Evolutionary conservation across 495 filamentous ascomycete genomes (phyloP).

Genomic region (Aspergillus homomorphus): DNA sequence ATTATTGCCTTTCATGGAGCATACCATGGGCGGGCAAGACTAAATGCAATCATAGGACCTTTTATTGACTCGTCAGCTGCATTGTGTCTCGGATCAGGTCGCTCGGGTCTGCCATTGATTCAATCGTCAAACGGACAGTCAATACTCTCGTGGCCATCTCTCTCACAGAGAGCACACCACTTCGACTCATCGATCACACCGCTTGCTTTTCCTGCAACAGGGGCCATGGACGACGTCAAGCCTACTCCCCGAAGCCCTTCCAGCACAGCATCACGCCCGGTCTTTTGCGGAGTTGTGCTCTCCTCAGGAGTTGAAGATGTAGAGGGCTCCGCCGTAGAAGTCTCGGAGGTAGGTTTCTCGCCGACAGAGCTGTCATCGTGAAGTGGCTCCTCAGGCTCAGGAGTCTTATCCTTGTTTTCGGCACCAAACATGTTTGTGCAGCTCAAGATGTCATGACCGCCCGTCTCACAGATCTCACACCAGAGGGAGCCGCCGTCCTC

Average conservation of each 20-base stretch:
- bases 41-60: background rate
- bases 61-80: background rate
- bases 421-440: constrained; percentile 82
- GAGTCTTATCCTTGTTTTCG: constrained; percentile 27
- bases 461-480: constrained; percentile 94
- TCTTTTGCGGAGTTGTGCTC: constrained; percentile 30
- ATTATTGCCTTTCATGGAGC: background rate
- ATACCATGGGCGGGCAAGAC: background rate
- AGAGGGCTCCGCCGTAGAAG: constrained; percentile 16
- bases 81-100: constrained; percentile 10
- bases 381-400: constrained; percentile 13
- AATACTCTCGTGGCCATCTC: constrained; percentile 92
- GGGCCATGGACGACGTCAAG: constrained; percentile 35
- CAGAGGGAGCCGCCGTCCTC: constrained; percentile 74
- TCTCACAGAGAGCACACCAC: constrained; percentile 97
- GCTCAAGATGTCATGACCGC: constrained; percentile 90
- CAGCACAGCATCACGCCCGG: constrained; percentile 54
- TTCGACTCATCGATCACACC: constrained; percentile 76
- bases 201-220: constrained; percentile 74
- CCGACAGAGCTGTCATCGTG: constrained; percentile 11
- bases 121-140: constrained; percentile 91
- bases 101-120: constrained; percentile 31
- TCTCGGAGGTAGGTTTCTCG: constrained; percentile 23
- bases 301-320: constrained; percentile 18
- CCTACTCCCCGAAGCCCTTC: constrained; percentile 63